Evolutionary conservation across 1,284 basidiomycete species (phyloP), one percentile per base, ranked within the genome.

Genomic region (Cryptococcus sp.): DNA sequence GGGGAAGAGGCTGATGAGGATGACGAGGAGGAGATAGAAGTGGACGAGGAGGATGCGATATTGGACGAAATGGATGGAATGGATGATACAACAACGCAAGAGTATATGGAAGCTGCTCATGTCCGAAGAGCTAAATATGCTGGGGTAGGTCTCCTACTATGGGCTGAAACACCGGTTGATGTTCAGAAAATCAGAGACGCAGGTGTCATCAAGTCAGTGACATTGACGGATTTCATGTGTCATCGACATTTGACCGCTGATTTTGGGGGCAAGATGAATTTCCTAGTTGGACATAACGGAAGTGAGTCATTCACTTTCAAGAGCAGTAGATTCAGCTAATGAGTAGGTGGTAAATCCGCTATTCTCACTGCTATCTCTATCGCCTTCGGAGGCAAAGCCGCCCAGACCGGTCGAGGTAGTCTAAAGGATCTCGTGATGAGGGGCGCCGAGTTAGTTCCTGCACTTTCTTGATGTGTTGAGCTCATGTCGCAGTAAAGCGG

Each of bases 191-290:
- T 87, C 44, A 87, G 89, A 3, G 85, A 91, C 46, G 82, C 86
- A 62, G 94, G 93, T 11, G 85, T 94, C 55, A 88, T 98, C 59
- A 87, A 91, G 64, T 80, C 79, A 22, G 82, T 98, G 48, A 85
- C 89, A 64, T 83, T 96, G 80, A 80, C 84, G 67, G 87, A 97
- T 72, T 98, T 98, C 76, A 97, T 98, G 93, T 97, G 92, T 71
- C 96, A 98, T 77, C 81, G 84, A 66, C 85, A 82, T 71, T 80
- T 93, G 45, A 83, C 80, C 0, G 87, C 96, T 72, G 79, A 81
- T 4, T 90, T 96, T 61, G 90, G 87, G 0, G 85, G 86, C 2
- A 89, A 91, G 71, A 87, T 98, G 69, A 98, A 98, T 76, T 98
- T 98, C 69, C 87, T 99, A 60, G 94, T 97, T 52, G 96, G 96